phyloP scores from a whole-genome alignment of 306 rosid species.

The Lablab purpureus region DNA sequence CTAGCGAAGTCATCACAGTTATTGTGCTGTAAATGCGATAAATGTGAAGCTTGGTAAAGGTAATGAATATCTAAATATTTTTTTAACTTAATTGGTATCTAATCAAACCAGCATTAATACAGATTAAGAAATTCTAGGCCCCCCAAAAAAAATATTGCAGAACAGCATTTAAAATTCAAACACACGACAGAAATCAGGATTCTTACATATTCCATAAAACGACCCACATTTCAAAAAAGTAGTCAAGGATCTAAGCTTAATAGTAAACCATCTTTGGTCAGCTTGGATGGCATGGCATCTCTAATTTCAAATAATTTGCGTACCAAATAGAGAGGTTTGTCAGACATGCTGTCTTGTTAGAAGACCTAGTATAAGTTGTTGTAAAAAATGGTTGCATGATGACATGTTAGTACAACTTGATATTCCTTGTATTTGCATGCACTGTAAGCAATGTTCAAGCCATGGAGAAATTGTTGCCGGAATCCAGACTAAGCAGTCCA shows the following conservation, averaged over 20 bases:
- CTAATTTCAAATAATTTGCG: slow-evolving; percentile 2
- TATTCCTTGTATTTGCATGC: slow-evolving; percentile 19
- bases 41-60: slow-evolving; percentile 24
- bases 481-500: not conserved
- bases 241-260: slow-evolving; percentile 19
- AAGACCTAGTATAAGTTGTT: slow-evolving; percentile 12
- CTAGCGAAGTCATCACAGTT: slow-evolving; percentile 95
- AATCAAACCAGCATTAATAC: slow-evolving; percentile 38
- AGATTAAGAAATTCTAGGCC: slow-evolving; percentile 13
- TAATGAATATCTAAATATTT: slow-evolving; percentile 28
- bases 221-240: not conserved
- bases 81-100: slow-evolving; percentile 32
- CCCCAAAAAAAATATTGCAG: slow-evolving; percentile 24
- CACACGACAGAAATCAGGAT: slow-evolving; percentile 10
- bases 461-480: not conserved
- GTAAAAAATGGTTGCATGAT: not conserved
- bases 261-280: not conserved
- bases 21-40: slow-evolving; percentile 79
- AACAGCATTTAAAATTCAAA: slow-evolving; percentile 33
- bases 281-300: slow-evolving; percentile 25
- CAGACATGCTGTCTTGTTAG: not conserved
- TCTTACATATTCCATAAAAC: slow-evolving; percentile 2
- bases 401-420: not conserved
- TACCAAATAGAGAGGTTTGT: not conserved
- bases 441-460: not conserved